These are phyloP conservation scores for Pythium aphanidermatum DNA, from an alignment of 352 stramenopile genomes.

Conservation along the genomic window DNA sequence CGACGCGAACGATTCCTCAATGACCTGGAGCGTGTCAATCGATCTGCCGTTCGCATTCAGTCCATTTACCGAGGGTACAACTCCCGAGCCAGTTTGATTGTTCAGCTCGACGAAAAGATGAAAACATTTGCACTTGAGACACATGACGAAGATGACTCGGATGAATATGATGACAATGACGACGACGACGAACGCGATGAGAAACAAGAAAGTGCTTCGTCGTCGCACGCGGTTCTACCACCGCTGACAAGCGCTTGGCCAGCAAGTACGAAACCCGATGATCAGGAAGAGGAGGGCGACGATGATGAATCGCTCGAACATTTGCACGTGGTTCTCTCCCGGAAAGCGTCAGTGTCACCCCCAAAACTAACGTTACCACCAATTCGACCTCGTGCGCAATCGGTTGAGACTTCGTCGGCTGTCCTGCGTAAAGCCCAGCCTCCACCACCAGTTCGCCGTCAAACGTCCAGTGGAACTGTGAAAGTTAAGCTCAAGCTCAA, in stretches of 20 bases:
- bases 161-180: constrained; percentile 15
- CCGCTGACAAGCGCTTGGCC: neutral
- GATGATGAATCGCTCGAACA: constrained; percentile 3
- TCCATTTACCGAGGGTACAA: constrained; percentile 65
- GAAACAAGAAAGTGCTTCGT: neutral
- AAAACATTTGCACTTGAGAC: neutral
- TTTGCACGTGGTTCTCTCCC: constrained; percentile 8
- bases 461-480: constrained; percentile 22
- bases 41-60: constrained; percentile 56
- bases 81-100: constrained; percentile 34
- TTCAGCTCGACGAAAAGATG: constrained; percentile 27
- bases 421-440: constrained; percentile 1
- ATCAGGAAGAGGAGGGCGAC: constrained; percentile 12
- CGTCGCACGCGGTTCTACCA: neutral
- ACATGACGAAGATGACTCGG: constrained; percentile 9
- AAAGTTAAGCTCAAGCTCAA: constrained; percentile 56
- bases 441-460: constrained; percentile 3
- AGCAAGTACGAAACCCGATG: neutral
- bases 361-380: constrained; percentile 13
- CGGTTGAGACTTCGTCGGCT: neutral
- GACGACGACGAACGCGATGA: constrained; percentile 12
- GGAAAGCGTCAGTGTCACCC: neutral
- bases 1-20: constrained; percentile 34
- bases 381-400: constrained; percentile 8
- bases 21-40: constrained; percentile 57